Conservation (phyloP, 257 asterid genomes). For the Solanum appendiculatum region DNA sequence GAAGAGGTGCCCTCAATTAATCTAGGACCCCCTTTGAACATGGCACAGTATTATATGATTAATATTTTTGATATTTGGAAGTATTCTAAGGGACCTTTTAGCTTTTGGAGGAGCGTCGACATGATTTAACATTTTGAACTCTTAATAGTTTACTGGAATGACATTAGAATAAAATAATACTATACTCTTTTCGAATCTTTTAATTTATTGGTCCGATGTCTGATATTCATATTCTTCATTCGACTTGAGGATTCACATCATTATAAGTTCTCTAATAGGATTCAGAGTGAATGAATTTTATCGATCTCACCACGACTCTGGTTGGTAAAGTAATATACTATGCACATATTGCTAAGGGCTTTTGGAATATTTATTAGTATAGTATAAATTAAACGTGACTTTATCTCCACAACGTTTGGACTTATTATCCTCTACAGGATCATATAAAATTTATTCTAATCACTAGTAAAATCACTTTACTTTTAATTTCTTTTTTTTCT, state of each 20-base stretch:
- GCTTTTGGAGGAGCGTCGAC: slow-evolving; percentile 38
- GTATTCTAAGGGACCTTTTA: slow-evolving; percentile 1
- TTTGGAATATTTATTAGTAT: neutral
- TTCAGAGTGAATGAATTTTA: neutral
- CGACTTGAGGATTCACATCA: too few relatives aligned
- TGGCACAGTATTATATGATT: slow-evolving; percentile 1
- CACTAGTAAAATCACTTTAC: neutral
- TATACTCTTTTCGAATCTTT: neutral
- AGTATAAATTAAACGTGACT: neutral
- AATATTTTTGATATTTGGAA: slow-evolving; percentile 8
- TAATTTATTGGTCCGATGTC: neutral
- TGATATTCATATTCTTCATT: neutral
- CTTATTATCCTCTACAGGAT: neutral
- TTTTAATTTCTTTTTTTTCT: neutral
- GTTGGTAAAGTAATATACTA: neutral
- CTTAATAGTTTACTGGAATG: slow-evolving; percentile 2
- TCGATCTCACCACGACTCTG: rapidly evolving
- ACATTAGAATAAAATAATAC: neutral
- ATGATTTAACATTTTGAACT: slow-evolving; percentile 38
- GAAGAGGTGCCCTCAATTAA: neutral
- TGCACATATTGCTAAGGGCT: too few relatives aligned
- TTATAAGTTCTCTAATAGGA: too few relatives aligned
- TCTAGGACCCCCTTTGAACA: neutral
- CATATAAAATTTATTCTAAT: neutral
- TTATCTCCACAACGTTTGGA: neutral